Evolutionary conservation across 202 grass and related monocot species (phyloP).

Genomic region (Schoenoplectus triqueter): DNA sequence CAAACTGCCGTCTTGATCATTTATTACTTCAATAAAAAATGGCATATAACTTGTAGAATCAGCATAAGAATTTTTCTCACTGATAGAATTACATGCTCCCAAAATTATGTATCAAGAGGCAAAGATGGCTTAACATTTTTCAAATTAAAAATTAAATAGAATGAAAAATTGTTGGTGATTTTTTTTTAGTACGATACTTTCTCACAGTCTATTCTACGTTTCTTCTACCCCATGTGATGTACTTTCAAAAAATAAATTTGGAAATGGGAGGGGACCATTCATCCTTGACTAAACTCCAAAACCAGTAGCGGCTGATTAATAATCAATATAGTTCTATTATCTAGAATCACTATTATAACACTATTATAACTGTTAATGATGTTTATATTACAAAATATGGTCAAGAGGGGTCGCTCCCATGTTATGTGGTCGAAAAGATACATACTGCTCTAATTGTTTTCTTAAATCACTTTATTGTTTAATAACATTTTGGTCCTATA

Average conservation of each 20-base stretch:
- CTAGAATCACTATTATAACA: constrained; percentile 4
- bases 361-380: constrained; percentile 5
- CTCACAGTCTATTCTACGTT: constrained; percentile 5
- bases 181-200: constrained; percentile 6
- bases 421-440: constrained; percentile 29
- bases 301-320: constrained; percentile 13
- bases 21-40: constrained; percentile 20
- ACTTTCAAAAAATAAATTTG: constrained; percentile 32
- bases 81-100: neutral
- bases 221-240: constrained; percentile 40
- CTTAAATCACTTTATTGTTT: neutral
- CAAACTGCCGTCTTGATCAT: constrained; percentile 19
- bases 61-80: neutral
- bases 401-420: too few species aligned
- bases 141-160: neutral
- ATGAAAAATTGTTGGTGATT: neutral
- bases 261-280: constrained; percentile 38
- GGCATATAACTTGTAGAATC: constrained; percentile 9
- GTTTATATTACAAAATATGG: neutral
- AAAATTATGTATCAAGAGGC: neutral
- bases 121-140: neutral
- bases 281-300: constrained; percentile 40
- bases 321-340: neutral
- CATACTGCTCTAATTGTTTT: neutral
- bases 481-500: neutral